Base-by-base conservation (phyloP, 257 asterid genomes). In the Forsythia suspensa region DNA sequence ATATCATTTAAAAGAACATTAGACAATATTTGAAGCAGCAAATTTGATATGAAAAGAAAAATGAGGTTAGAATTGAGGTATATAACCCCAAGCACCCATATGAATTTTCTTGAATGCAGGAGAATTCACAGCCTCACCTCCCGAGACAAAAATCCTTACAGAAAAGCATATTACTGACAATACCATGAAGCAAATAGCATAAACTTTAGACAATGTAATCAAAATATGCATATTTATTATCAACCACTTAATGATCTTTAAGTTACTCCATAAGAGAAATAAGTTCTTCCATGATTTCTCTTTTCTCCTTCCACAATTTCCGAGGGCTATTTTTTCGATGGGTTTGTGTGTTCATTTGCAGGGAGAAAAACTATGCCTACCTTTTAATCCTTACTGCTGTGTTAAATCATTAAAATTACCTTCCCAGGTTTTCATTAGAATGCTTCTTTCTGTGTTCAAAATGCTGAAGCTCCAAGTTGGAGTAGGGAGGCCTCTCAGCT, bases 371-470 rank as follows among this genome's bases (percentile, higher is more conserved):
- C 67, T 63, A 63, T 24, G 36, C 69, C 39, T 61, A 5, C 13
- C 36, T 8, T 63, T 10, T 24, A 61, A 20, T 24, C 69, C 69
- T 61, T 24, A 61, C 16, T 24, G 37, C 5, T 63, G 16, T 63
- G 18, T 16, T 21, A 63, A 9, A 63, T 20, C 67, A 63, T 66
- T 21, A 40, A 83, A 79, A 59, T 82, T 90, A 95, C 99, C 97
- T 90, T 79, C 75, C 87, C 6, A 73, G 40, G 42, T 84, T 82
- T 82, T 88, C 90, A 75, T 78, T 41, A 10, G 88, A 79, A 81
- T 79, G 81, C 80, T 89, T 88, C 87, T 88, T 81, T 77, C 74
- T 88, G 75, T 85, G 84, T 66, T 84, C 92, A 51, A 84, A 76
- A 70, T 63, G 85, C 76, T 83, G 86, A 76, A 84, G 82, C 71